Evolutionary conservation across 306 rosid species (phyloP).

Genomic region (Vigna trinervia): DNA sequence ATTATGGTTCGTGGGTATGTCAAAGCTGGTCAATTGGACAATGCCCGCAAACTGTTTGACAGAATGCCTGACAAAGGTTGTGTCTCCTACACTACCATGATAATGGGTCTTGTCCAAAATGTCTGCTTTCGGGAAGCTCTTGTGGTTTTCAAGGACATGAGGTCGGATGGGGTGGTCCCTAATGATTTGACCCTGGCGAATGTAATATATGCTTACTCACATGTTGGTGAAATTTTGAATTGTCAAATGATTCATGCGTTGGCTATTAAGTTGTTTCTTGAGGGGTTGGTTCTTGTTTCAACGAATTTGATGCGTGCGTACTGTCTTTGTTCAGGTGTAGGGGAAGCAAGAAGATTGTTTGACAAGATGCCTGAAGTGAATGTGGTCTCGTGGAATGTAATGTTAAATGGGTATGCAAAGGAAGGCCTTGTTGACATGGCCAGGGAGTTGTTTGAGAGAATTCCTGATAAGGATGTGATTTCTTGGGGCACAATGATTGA

Average conservation of each 20-base stretch:
- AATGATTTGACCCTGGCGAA: constrained; percentile 74
- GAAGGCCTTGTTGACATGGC: constrained; percentile 63
- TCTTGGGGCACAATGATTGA: constrained; percentile 94
- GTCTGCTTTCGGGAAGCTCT: constrained; percentile 66
- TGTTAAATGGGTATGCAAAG: constrained; percentile 86
- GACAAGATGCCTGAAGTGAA: constrained; percentile 70
- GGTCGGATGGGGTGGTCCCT: constrained; percentile 60
- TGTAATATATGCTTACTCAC: constrained; percentile 68
- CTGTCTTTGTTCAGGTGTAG: constrained; percentile 64
- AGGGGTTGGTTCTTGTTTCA: constrained; percentile 61
- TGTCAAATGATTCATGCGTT: constrained; percentile 72
- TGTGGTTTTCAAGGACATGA: constrained; percentile 79
- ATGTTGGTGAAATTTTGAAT: constrained; percentile 65
- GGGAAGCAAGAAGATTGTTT: constrained; percentile 71
- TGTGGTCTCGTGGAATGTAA: constrained; percentile 83
- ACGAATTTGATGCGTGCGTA: constrained; percentile 85
- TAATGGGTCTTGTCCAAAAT: constrained; percentile 75
- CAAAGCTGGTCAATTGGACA: constrained; percentile 59
- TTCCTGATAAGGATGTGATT: constrained; percentile 70
- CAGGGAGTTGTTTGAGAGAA: constrained; percentile 71
- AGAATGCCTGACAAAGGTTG: constrained; percentile 68
- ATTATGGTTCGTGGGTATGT: constrained; percentile 79
- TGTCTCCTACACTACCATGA: constrained; percentile 88
- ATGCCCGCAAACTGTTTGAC: constrained; percentile 75
- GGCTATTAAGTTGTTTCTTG: constrained; percentile 58